Evolutionary conservation across 495 filamentous ascomycete species (phyloP), one percentile per base, ranked within the genome.

Genomic region (Podospora pseudocomata): DNA sequence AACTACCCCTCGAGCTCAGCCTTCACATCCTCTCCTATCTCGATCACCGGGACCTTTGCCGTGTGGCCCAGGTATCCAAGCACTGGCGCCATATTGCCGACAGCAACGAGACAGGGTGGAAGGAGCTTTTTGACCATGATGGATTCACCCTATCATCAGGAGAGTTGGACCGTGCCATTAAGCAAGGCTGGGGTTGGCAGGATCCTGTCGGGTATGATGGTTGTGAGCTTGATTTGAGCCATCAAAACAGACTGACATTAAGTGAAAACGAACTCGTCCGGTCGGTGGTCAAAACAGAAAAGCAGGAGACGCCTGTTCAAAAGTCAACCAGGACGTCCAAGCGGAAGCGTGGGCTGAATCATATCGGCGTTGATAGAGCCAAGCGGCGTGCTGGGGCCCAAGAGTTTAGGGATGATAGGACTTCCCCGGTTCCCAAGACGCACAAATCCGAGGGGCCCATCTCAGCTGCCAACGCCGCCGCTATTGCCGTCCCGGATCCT

Each of bases 101-200:
- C 72, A 89, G 89, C 9, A 92, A 98, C 73, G 96, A 99, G 78
- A 93, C 90, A 49, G 91, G 92, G 6, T 99, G 95, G 95, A 97
- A 97, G 79, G 91, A 94, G 66, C 83, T 97, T 0, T 89, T 99
- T 68, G 93, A 97, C 67, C 82, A 82, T 13, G 92, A 97, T 78
- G 92, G 91, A 0, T 97, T 91, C 77, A 75, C 79, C 15, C 81
- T 98, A 18, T 90, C 92, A 18, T 86, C 90, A 2, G 92, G 92
- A 15, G 95, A 99, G 74, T 81, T 99, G 19, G 87, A 94, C 64
- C 87, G 88, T 68, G 94, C 95, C 16, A 91, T 98, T 64, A 86
- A 83, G 32, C 91, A 98, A 80, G 95, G 95, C n/a, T 99, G 95
- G 95, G 95, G 94, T n/a, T 99, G 94, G 92, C 95, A 98, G 75